phyloP scores from a whole-genome alignment of 2,329 filamentous ascomycete genomes.

The Colletotrichum melonis region DNA sequence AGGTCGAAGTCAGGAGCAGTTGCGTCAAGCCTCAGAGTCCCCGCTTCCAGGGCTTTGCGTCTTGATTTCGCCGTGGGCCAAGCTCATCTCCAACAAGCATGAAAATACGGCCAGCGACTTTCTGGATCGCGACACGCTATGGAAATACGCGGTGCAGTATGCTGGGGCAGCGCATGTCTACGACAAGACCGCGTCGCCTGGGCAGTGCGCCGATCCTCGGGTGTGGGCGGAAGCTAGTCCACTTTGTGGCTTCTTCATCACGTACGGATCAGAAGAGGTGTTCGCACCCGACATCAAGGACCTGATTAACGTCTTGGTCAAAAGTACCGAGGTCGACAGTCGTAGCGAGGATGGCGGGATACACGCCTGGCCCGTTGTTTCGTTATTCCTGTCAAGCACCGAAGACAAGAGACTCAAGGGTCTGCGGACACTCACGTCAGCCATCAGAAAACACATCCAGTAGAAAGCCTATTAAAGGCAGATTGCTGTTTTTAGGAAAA shows the following conservation, averaged over 20 bases:
- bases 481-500: constrained; percentile 15
- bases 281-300: constrained; percentile 77
- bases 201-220: constrained; percentile 71
- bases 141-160: constrained; percentile 78
- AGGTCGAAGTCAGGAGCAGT: constrained; percentile 16
- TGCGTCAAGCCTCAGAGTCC: constrained; percentile 30
- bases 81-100: constrained; percentile 75
- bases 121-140: constrained; percentile 73
- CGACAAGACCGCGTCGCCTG: constrained; percentile 68
- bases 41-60: constrained; percentile 65
- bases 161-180: constrained; percentile 58
- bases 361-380: constrained; percentile 86
- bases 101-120: constrained; percentile 80
- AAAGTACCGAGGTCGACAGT: constrained; percentile 64
- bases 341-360: constrained; percentile 74
- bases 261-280: constrained; percentile 82
- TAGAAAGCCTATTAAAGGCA: constrained; percentile 1
- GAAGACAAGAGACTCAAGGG: constrained; percentile 63
- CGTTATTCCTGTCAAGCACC: constrained; percentile 64
- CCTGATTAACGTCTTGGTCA: constrained; percentile 66
- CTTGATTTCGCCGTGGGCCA: constrained; percentile 85
- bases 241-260: constrained; percentile 73
- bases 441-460: constrained; percentile 30
- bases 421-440: constrained; percentile 49
- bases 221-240: constrained; percentile 78